Base-by-base conservation (phyloP, 108 stramenopile genomes). In the Nannochloropsis salina region DNA sequence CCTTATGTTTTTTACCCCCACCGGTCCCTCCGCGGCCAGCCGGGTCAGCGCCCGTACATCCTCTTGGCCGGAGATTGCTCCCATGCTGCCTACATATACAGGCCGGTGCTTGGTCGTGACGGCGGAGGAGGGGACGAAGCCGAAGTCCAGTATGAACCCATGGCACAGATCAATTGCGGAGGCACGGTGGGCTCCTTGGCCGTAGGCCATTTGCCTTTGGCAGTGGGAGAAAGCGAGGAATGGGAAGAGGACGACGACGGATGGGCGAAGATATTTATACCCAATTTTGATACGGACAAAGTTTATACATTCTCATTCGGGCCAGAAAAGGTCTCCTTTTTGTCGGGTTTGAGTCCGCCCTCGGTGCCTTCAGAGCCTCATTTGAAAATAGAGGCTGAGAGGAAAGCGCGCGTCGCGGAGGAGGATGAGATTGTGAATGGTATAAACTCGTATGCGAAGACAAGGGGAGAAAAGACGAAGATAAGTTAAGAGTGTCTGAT, bases 61-160 rank as follows among this genome's bases (percentile, higher is more conserved):
- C 94, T 94, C 41, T 85, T 98, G 3, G 95, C 97, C 2, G 97
- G 97, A 41, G 97, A 98, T 87, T 96, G 97, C 85, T 94, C 96
- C n/a, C 96, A 97, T 85, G 93, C 96, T 41, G 96, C 96, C 8
- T 98, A 96, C 90, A 94, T 98, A 40, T 93, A 95, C 41, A 93
- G 96, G 47, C 97, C 97, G 1, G 92, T 92, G 18, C 88, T 89
- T 74, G 81, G n/a, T 8, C 41, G 83, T 43, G 61, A 47, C 43
- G 42, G n/a, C 43, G 44, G 81, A 80, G 43, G 20, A n/a, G 88
- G 51, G 47, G 18, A 82, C 11, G 83, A 43, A 85, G 43, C 83
- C 43, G 47, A 43, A 11, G 84, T 86, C 74, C 74, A 84, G 12
- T 93, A 92, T 85, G 92, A 95, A 9, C 89, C 97, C 43, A 95